Percentiles rank a stretch among this genome's conserved stretches.
Evolutionary conservation across 192 early-diverging fungal species (phyloP).

Genomic region (Tieghemiomyces parasiticus): DNA sequence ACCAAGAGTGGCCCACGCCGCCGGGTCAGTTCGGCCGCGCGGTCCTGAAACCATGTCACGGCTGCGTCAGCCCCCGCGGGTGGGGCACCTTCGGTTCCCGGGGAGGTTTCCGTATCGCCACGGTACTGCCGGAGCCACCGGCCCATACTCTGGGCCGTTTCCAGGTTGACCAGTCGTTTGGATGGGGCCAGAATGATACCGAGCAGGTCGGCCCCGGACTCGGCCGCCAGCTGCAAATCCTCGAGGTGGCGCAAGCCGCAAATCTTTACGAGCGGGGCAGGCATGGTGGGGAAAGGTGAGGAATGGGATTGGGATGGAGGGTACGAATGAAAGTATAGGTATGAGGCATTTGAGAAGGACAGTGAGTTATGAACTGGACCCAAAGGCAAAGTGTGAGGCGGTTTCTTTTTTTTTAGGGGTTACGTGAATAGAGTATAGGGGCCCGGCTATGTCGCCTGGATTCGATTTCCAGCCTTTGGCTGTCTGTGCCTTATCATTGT

Average conservation of each 20-base stretch:
- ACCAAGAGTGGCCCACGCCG: slow-evolving; percentile 58
- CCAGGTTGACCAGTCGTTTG: slow-evolving; percentile 55
- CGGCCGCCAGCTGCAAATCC: slow-evolving; percentile 61
- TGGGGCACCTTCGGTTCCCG: too few relatives aligned
- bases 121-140: slow-evolving; percentile 33
- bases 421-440: too few relatives aligned
- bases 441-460: too few relatives aligned
- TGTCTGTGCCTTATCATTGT: too few relatives aligned
- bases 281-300: too few relatives aligned
- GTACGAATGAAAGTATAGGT: too few relatives aligned
- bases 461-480: too few relatives aligned
- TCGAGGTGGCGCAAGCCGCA: slow-evolving; percentile 77
- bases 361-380: too few relatives aligned
- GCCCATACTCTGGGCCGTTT: slow-evolving; percentile 55
- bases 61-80: slow-evolving; percentile 12
- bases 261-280: slow-evolving; percentile 61
- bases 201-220: slow-evolving; percentile 75
- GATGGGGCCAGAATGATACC: slow-evolving; percentile 91
- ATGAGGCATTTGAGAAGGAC: too few relatives aligned
- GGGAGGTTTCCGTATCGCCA: background rate
- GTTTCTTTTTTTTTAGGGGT: too few relatives aligned
- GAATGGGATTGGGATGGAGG: too few relatives aligned
- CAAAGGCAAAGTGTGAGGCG: too few relatives aligned
- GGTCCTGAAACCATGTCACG: slow-evolving; percentile 28
- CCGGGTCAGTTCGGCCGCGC: slow-evolving; percentile 24